Conservation (phyloP, 2,329 filamentous ascomycete genomes). For the Ascochyta clinopodiicola region DNA sequence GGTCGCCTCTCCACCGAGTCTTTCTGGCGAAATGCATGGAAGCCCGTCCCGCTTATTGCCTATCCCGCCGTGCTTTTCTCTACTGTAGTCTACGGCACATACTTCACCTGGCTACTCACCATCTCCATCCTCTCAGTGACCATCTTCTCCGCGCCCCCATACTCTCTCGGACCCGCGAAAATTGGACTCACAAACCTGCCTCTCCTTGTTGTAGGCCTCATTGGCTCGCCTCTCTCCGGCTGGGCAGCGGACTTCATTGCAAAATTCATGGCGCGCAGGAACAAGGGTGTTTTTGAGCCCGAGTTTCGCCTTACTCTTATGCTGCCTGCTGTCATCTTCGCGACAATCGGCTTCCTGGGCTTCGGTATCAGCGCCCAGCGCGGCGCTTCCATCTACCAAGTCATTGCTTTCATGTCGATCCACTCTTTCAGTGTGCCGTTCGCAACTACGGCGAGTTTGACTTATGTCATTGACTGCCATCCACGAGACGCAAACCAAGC, state of each 20-base stretch:
- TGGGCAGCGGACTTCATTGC: constrained; percentile 75
- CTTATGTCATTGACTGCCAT: constrained; percentile 53
- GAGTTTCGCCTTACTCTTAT: constrained; percentile 71
- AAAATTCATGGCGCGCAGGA: constrained; percentile 73
- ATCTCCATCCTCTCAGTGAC: constrained; percentile 86
- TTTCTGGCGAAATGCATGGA: constrained; percentile 42
- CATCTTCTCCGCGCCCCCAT: constrained; percentile 79
- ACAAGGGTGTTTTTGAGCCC: constrained; percentile 86
- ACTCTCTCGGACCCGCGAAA: constrained; percentile 81
- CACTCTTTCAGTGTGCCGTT: constrained; percentile 49
- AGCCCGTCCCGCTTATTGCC: constrained; percentile 78
- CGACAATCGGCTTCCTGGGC: constrained; percentile 50
- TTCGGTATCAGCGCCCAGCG: constrained; percentile 48
- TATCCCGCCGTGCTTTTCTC: constrained; percentile 88
- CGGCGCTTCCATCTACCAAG: constrained; percentile 34
- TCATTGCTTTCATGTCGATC: constrained; percentile 47
- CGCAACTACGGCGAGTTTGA: constrained; percentile 47
- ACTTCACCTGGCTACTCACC: constrained; percentile 95
- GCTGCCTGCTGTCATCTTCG: constrained; percentile 40
- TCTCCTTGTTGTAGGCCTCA: constrained; percentile 79
- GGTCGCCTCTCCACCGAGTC: constrained; percentile 41
- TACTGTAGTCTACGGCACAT: constrained; percentile 79
- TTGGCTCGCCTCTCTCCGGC: constrained; percentile 78
- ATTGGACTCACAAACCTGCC: constrained; percentile 80
- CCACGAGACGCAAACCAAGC: constrained; percentile 50